Percentiles rank a stretch among this genome's conserved stretches.
Conservation (phyloP, 345 rosid species). For the Hibiscus trionum region DNA sequence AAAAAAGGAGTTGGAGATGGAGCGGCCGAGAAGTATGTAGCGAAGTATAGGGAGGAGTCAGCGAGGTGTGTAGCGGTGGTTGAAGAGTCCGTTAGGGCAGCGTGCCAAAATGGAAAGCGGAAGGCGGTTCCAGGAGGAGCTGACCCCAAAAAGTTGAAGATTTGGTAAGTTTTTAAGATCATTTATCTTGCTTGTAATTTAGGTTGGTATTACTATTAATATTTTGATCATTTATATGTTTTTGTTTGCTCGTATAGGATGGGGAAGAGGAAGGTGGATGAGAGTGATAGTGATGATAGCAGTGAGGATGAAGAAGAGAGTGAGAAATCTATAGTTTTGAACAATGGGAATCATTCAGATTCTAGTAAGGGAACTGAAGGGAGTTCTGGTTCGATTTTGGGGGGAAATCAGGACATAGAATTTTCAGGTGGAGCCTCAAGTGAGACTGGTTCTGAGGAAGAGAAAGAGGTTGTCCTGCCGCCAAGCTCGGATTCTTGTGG, state of each 20-base stretch:
- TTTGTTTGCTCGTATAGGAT: conserved; percentile 23
- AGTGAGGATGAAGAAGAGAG: conserved; percentile 53
- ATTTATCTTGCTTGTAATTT: not conserved
- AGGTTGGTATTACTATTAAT: not conserved
- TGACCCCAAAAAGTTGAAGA: conserved; percentile 50
- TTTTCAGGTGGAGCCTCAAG: conserved; percentile 33
- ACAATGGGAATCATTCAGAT: conserved; percentile 32
- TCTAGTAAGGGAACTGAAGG: conserved; percentile 43
- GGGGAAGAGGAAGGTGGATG: conserved; percentile 68
- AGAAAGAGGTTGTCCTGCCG: conserved; percentile 27
- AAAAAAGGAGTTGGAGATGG: conserved; percentile 69
- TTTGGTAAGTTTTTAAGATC: conserved; percentile 39
- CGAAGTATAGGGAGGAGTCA: conserved; percentile 60
- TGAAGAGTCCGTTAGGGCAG: conserved; percentile 69
- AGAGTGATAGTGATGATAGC: conserved; percentile 27
- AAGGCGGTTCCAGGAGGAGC: conserved; percentile 22
- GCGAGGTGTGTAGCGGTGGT: conserved; percentile 74
- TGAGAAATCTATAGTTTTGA: conserved; percentile 54
- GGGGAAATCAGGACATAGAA: conserved; percentile 31
- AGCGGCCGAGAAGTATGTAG: conserved; percentile 62
- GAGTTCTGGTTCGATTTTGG: conserved; percentile 51
- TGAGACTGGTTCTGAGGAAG: conserved; percentile 59
- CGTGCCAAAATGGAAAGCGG: conserved; percentile 39
- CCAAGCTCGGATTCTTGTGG: conserved; percentile 18
- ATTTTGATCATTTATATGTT: not conserved